Base-by-base conservation (phyloP, 2,329 filamentous ascomycete genomes). In the Fusarium brevicatenulatum region DNA sequence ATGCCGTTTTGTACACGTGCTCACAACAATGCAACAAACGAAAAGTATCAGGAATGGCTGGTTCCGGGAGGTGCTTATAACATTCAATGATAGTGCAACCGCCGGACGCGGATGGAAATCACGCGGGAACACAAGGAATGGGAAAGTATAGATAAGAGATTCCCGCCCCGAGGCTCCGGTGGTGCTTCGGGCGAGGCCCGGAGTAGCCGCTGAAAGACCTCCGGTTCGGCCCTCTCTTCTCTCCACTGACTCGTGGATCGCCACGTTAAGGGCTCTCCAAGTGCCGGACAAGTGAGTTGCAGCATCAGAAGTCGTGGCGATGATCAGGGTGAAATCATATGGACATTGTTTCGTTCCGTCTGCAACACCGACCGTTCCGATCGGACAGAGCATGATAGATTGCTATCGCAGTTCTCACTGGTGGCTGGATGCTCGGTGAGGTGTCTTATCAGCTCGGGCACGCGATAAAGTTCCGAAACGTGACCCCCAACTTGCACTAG, bases 361-460 rank as follows among this genome's bases (percentile, higher is more conserved):
- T 32, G 46, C 43, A 53, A 28, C 23, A 49, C 47, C 42, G 39
- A 50, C 21, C 19, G 19, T 50, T 43, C 30, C 30, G 21, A 28
- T 44, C 46, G 13, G 12, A 28, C 36, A 44, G 50, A 56, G 15
- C 36, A 50, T n/a, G 43, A 21, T 44, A 61, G 49, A 71, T 72
- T 73, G 57, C 39, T 67, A 57, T 59, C 53, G 36, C 18, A 32
- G 34, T 28, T 52, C 34, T 58, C 43, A 66, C 65, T 69, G 66
- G 58, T 69, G 70, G 66, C 43, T 52, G 44, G 44, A 54, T 46
- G 49, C 23, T 52, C 21, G 30, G 63, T 47, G 37, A 49, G 44
- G 12, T 71, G 57, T 63, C 70, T 72, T 72, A 72, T 73, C 70
- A 73, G 70, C 40, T 57, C 6, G 61, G 46, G 66, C 70, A 71